These are phyloP conservation scores for Dactylellina sp. DNA, from an alignment of 2,329 filamentous ascomycete species.

Conservation along the genomic window DNA sequence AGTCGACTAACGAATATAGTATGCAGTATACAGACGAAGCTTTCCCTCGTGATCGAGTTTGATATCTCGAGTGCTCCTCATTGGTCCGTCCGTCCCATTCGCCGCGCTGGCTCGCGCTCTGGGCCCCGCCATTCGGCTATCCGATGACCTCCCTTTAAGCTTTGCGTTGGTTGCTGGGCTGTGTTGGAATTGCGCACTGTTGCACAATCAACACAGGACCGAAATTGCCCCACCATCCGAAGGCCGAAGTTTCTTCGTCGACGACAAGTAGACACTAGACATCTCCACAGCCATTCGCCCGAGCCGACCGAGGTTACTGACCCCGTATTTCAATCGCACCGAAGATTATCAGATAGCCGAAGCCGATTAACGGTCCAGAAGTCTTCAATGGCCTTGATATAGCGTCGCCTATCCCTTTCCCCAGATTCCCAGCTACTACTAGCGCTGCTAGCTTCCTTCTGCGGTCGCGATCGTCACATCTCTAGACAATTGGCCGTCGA, in stretches of 20 bases:
- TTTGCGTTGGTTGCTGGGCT: too few relatives aligned
- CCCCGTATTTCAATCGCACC: conserved; percentile 4
- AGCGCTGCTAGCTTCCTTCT: not conserved
- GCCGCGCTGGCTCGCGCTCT: too few relatives aligned
- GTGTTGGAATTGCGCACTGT: conserved; percentile 25
- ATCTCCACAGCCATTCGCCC: conserved; percentile 46
- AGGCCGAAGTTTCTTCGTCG: conserved; percentile 40
- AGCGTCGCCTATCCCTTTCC: conserved; percentile 12
- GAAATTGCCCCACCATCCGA: conserved; percentile 28
- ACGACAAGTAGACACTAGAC: not conserved
- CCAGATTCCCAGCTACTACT: not conserved
- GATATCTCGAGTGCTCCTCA: too few relatives aligned
- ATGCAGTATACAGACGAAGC: too few relatives aligned
- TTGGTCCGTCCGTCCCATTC: too few relatives aligned
- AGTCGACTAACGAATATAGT: too few relatives aligned
- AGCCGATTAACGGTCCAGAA: conserved; percentile 14
- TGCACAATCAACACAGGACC: conserved; percentile 6
- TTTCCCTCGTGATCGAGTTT: too few relatives aligned
- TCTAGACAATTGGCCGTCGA: conserved; percentile 4
- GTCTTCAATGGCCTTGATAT: conserved; percentile 45
- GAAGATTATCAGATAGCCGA: conserved; percentile 34
- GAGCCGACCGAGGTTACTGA: conserved; percentile 51
- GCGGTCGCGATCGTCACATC: conserved; percentile 10
- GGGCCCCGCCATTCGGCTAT: too few relatives aligned
- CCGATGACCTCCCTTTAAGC: too few relatives aligned